Conservation (phyloP, 441 rosid genomes). For the Populus hybrid region DNA sequence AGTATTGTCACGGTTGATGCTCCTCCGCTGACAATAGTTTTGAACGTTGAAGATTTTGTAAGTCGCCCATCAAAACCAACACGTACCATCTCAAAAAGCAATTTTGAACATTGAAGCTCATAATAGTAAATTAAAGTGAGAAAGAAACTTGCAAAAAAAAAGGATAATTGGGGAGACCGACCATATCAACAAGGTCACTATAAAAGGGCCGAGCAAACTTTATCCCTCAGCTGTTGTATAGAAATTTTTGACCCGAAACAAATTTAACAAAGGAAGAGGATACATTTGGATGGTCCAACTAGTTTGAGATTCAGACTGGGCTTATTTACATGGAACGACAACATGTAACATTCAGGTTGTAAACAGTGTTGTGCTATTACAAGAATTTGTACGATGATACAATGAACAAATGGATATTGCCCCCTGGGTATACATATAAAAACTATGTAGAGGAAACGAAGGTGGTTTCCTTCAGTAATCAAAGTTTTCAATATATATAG, state of each 20-base stretch:
- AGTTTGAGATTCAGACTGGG: neutral
- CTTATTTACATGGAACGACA: neutral
- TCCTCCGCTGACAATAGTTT: too few species aligned
- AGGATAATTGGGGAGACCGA: too few species aligned
- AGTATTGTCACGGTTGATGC: too few species aligned
- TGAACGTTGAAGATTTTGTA: too few species aligned
- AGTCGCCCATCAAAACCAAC: too few species aligned
- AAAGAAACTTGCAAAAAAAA: too few species aligned
- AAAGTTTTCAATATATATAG: neutral
- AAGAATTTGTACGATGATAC: neutral
- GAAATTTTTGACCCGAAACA: neutral
- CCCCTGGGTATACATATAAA: neutral
- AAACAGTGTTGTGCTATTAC: neutral
- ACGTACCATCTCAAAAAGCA: too few species aligned
- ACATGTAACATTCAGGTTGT: neutral
- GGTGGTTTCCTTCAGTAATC: neutral
- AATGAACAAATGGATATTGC: neutral
- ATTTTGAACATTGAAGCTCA: too few species aligned
- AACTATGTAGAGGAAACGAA: neutral
- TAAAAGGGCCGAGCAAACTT: neutral
- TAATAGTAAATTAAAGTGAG: too few species aligned
- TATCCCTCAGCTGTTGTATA: neutral
- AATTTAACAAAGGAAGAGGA: neutral
- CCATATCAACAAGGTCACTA: too few species aligned
- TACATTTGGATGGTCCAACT: neutral